These are phyloP conservation scores for Plectosphaerella plurivora DNA, from an alignment of 2,329 filamentous ascomycete species.

Conservation along the genomic window DNA sequence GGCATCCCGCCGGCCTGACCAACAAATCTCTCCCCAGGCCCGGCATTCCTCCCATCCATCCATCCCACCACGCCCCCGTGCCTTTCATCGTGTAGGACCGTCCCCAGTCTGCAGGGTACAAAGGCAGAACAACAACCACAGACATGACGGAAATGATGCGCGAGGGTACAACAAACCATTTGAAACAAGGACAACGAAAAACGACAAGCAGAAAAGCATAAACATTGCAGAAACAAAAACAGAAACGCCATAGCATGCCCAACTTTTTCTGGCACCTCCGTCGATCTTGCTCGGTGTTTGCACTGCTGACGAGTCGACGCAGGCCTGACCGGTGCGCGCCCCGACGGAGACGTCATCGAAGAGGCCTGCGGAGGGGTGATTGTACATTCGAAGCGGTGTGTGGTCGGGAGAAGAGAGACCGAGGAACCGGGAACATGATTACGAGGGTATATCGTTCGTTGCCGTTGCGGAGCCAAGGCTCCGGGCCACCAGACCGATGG, in stretches of 20 bases:
- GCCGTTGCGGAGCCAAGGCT: conserved; percentile 23
- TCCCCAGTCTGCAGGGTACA: too few relatives aligned
- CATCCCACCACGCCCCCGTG: too few relatives aligned
- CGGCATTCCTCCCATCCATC: too few relatives aligned
- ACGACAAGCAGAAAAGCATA: background rate
- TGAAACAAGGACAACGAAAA: background rate
- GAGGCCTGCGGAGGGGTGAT: background rate
- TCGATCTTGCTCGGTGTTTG: background rate
- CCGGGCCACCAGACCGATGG: conserved; percentile 7
- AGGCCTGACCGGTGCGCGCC: background rate
- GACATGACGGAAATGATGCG: conserved; percentile 1
- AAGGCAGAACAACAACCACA: background rate
- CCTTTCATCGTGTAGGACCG: too few relatives aligned
- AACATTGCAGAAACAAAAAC: background rate
- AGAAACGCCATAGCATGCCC: background rate
- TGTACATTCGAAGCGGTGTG: background rate
- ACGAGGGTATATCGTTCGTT: conserved; percentile 34
- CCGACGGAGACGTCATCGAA: background rate
- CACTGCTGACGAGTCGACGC: background rate
- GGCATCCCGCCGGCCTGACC: too few relatives aligned
- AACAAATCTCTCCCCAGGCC: too few relatives aligned
- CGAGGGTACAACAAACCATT: background rate
- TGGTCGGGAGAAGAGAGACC: background rate
- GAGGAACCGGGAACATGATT: conserved; percentile 16
- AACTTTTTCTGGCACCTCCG: background rate